phyloP scores from a whole-genome alignment of 2,329 filamentous ascomycete species.

The Lecanicillium sp. region DNA sequence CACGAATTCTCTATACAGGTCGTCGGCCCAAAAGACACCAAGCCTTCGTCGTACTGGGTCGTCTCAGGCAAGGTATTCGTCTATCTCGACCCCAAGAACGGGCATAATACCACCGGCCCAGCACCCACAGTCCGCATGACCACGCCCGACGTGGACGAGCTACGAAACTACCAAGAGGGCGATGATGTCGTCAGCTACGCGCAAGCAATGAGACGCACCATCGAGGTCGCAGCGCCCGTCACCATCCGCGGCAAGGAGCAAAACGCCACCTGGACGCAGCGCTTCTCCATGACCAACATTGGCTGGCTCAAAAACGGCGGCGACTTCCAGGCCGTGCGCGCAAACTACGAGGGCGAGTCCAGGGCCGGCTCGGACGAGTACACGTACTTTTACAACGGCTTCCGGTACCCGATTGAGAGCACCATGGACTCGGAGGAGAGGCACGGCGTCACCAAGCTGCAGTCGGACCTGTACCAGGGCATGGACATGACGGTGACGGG shows the following conservation, averaged over 20 bases:
- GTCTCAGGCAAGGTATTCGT: slow-evolving; percentile 74
- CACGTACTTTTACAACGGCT: slow-evolving; percentile 2
- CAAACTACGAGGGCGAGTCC: slow-evolving; percentile 12
- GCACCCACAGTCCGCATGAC: slow-evolving; percentile 21
- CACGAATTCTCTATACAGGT: slow-evolving; percentile 65
- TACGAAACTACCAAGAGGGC: slow-evolving; percentile 6
- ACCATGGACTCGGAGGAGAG: slow-evolving; percentile 3
- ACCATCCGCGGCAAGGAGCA: slow-evolving; percentile 16
- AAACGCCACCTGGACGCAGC: slow-evolving; percentile 48
- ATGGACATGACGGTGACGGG: slow-evolving; percentile 29
- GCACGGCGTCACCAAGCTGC: slow-evolving; percentile 14
- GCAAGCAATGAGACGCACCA: slow-evolving; percentile 46
- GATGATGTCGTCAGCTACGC: slow-evolving; percentile 41
- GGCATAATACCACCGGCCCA: slow-evolving; percentile 41
- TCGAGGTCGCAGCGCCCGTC: slow-evolving; percentile 49
- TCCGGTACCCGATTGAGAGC: slow-evolving; percentile 11
- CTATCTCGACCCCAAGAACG: slow-evolving; percentile 52
- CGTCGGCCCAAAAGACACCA: slow-evolving; percentile 51
- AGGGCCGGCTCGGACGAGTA: not conserved
- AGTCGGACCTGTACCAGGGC: slow-evolving; percentile 31
- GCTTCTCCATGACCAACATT: slow-evolving; percentile 42
- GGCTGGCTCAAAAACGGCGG: slow-evolving; percentile 36
- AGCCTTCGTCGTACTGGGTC: slow-evolving; percentile 59
- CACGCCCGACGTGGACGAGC: slow-evolving; percentile 34
- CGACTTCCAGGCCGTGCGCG: slow-evolving; percentile 28